Percentiles rank a stretch among this genome's conserved stretches.
These are phyloP conservation scores for Plantago coronopus DNA, from an alignment of 305 asterid species.

Conservation along the genomic window DNA sequence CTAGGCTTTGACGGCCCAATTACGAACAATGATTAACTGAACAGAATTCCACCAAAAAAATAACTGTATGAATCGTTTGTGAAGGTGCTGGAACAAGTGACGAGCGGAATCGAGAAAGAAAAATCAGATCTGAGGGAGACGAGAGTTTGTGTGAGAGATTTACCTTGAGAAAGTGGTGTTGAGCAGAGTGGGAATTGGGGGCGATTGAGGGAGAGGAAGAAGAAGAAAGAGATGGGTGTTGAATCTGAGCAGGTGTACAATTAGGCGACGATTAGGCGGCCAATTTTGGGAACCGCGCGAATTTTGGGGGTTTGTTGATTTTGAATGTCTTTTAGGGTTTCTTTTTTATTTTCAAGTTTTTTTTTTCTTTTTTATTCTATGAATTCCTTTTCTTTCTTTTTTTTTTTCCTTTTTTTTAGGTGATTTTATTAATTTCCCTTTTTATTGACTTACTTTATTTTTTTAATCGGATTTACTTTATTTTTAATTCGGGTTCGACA, in stretches of 20 bases:
- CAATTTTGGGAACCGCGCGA: slow-evolving; percentile 8
- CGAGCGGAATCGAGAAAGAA: neutral
- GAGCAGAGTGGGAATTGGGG: neutral
- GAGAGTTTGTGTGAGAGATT: neutral
- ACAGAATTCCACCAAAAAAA: no score
- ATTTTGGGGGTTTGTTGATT: slow-evolving; percentile 2
- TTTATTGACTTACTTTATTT: no score
- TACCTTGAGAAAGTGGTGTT: slow-evolving; percentile 3
- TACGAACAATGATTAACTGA: no score
- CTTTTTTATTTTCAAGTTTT: neutral
- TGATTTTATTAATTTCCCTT: no score
- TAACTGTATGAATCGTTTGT: no score
- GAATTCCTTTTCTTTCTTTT: no score
- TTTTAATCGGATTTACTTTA: no score
- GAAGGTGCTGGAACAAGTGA: no score
- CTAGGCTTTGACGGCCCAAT: no score
- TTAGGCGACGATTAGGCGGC: neutral
- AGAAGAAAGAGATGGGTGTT: neutral
- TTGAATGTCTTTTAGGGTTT: slow-evolving; percentile 11
- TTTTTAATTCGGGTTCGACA: no score
- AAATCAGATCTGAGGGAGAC: slow-evolving; percentile 1
- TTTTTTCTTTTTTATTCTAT: no score
- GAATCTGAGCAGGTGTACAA: neutral
- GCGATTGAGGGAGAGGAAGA: neutral
- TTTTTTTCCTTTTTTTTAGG: no score